Conservation (phyloP, 1,284 basidiomycete genomes). For the Golubevia pallescens region DNA sequence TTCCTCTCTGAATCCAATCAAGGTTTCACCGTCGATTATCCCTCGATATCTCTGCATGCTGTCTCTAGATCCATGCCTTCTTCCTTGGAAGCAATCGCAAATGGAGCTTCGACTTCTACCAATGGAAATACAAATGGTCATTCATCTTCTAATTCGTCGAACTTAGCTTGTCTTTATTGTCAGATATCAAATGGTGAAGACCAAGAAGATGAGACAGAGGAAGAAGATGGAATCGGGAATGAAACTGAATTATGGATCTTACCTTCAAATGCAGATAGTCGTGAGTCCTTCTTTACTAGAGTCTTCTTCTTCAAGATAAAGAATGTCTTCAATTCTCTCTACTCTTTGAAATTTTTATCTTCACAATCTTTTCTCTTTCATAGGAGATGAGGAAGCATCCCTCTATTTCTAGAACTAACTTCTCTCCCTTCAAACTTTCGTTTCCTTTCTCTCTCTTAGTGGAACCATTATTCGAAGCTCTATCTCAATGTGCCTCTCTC, state of each 20-base stretch:
- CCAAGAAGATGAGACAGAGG: constrained; percentile 26
- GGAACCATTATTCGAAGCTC: constrained; percentile 82
- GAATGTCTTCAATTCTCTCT: too few species aligned
- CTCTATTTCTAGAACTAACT: too few species aligned
- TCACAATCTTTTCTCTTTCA: too few species aligned
- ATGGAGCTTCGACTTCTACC: constrained; percentile 9
- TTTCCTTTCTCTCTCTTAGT: constrained; percentile 69
- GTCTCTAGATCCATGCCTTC: constrained; percentile 43
- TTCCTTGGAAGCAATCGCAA: constrained; percentile 12
- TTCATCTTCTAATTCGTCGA: too few species aligned
- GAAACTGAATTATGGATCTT: constrained; percentile 39
- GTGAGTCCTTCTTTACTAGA: too few species aligned
- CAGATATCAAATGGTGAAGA: constrained; percentile 41
- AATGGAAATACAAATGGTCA: background rate
- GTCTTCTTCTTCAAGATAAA: too few species aligned
- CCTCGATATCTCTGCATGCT: constrained; percentile 51
- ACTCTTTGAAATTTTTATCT: too few species aligned
- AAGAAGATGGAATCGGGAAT: constrained; percentile 25
- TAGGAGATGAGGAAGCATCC: too few species aligned
- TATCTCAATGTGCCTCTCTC: constrained; percentile 86
- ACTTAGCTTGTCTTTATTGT: constrained; percentile 45
- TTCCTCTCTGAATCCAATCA: constrained; percentile 24
- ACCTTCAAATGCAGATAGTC: constrained; percentile 16
- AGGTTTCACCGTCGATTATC: constrained; percentile 46
- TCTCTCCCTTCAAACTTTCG: too few species aligned